Base-by-base conservation (phyloP, 257 asterid genomes). In the Euphrasia confusa region DNA sequence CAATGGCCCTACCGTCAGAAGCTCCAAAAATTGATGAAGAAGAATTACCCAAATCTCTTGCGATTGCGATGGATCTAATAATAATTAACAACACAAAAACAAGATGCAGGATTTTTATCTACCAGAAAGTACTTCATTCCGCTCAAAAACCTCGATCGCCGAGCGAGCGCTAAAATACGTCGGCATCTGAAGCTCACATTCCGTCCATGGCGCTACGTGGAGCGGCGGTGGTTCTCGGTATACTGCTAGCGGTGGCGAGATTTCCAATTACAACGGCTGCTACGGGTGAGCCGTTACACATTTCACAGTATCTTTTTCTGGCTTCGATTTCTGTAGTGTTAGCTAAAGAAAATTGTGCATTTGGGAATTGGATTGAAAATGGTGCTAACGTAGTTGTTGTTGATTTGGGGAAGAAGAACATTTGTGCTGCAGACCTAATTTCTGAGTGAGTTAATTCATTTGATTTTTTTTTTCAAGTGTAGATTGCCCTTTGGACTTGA, bases 401-500 rank as follows among this genome's bases (percentile, higher is more conserved):
- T 63, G 28, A 68, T 74, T 68, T 61, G 60, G 61, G 70, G 72
- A 61, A 58, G 61, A 53, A 48, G 60, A 55, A 58, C 58, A 37
- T 54, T 5, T 53, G 58, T 21, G 58, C 15, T 9, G 4, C 11
- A 49, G 61, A 17, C 10, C 40, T 35, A 35, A 35, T 7, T 35
- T 35, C 10, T 10, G 10, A 35, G 10, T 10, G 10, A 35, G 10
- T 35, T 1, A 35, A 35, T 6, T 35, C 40, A 2, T 6, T 35
- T 7, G 39, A 6, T 33, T 7, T 33, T 4, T 5, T 0, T 33
- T 35, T 35, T 10, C n/a, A 14, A 49, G n/a, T 78, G 84, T 88
- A 92, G 99, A 79, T 67, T 92, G 97, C 72, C 99, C 96, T 2
- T 79, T 92, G 81, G 91, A 87, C 72, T 80, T 89, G 63, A 79